Evolutionary conservation across 2,329 filamentous ascomycete genomes (phyloP).

Genomic region (Monilinia fructicola): DNA sequence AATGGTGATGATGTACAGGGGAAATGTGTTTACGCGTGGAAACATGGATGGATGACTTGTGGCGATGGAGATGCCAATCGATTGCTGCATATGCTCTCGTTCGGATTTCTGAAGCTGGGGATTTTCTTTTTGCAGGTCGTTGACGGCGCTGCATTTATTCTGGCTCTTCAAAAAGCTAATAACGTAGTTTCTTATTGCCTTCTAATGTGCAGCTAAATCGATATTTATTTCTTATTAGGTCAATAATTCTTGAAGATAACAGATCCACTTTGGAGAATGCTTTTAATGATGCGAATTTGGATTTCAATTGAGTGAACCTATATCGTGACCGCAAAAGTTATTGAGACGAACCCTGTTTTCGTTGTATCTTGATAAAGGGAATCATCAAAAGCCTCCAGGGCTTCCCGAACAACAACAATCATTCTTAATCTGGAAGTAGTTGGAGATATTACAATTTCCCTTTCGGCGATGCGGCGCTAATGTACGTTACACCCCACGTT

Average conservation of each 20-base stretch:
- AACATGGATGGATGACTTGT: slow-evolving; percentile 27
- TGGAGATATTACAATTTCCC: not conserved
- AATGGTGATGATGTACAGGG: slow-evolving; percentile 25
- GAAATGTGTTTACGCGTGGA: slow-evolving; percentile 26
- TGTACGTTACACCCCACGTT: slow-evolving; percentile 6
- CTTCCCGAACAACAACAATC: not conserved
- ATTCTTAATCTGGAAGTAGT: too few species aligned
- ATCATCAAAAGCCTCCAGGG: not conserved
- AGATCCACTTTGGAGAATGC: not conserved
- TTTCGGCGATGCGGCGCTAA: slow-evolving; percentile 10
- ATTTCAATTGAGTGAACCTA: not conserved
- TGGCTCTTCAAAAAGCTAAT: slow-evolving; percentile 40
- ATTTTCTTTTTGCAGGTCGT: slow-evolving; percentile 40
- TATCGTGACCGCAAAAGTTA: not conserved
- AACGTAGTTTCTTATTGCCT: slow-evolving; percentile 41
- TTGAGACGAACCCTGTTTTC: not conserved
- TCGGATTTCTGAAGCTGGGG: slow-evolving; percentile 34
- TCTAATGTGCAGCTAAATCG: slow-evolving; percentile 41
- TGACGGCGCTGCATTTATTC: slow-evolving; percentile 40
- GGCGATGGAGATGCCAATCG: slow-evolving; percentile 27
- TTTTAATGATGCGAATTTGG: not conserved
- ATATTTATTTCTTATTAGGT: slow-evolving; percentile 33
- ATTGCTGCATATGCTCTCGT: slow-evolving; percentile 32
- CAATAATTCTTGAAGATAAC: slow-evolving; percentile 22
- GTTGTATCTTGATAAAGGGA: not conserved